These are phyloP conservation scores for Oryza punctata DNA, from an alignment of 176 grass and related monocot species.

Conservation along the genomic window DNA sequence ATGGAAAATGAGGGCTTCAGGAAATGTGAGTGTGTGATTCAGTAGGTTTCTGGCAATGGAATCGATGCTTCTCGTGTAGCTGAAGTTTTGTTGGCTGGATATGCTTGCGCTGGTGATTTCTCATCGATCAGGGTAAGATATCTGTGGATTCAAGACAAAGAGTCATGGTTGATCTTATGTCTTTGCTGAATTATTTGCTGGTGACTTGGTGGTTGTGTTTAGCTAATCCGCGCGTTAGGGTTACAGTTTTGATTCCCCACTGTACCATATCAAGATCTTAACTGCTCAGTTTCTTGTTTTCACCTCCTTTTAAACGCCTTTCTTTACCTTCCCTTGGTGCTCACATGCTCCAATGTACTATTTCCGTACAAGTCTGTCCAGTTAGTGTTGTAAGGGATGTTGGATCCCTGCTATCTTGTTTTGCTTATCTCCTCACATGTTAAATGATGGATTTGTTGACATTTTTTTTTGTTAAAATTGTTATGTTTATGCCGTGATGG, in stretches of 20 bases:
- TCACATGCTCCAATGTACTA: slow-evolving; percentile 31
- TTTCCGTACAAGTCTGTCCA: slow-evolving; percentile 34
- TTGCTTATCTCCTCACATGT: slow-evolving; percentile 38
- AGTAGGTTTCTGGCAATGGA: slow-evolving; percentile 56
- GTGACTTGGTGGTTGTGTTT: slow-evolving; percentile 21
- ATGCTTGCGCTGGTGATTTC: background rate
- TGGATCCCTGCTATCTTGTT: slow-evolving; percentile 10
- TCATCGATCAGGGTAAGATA: slow-evolving; percentile 17
- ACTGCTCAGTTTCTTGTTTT: slow-evolving; percentile 18
- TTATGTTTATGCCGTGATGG: background rate
- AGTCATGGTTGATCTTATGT: slow-evolving; percentile 24
- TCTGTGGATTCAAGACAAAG: slow-evolving; percentile 10
- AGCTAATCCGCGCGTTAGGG: slow-evolving; percentile 25
- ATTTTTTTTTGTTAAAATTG: slow-evolving; percentile 10
- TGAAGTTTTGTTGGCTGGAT: background rate
- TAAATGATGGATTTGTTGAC: background rate
- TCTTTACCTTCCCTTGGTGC: slow-evolving; percentile 1
- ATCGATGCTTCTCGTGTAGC: slow-evolving; percentile 3
- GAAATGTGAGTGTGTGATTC: slow-evolving; percentile 90
- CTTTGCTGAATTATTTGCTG: slow-evolving; percentile 39
- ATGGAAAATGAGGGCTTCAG: slow-evolving; percentile 66
- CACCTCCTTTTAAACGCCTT: slow-evolving; percentile 10
- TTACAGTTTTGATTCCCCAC: slow-evolving; percentile 60
- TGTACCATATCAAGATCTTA: slow-evolving; percentile 43
- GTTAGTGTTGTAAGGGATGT: slow-evolving; percentile 15